These are phyloP conservation scores for Castanea crenata DNA, from an alignment of 306 rosid species.

Conservation along the genomic window DNA sequence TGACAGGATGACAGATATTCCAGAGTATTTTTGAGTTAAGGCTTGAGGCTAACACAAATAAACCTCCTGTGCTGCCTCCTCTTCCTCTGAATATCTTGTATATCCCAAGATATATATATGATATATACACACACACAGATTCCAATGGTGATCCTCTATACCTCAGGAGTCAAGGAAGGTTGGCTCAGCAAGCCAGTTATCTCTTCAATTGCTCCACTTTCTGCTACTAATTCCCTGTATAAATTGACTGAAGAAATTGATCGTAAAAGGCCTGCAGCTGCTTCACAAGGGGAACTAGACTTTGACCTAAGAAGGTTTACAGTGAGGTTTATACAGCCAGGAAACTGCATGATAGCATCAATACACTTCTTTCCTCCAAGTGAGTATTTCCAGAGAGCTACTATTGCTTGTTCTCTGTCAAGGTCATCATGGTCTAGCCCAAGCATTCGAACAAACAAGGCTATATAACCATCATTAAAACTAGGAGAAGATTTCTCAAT, in stretches of 20 bases:
- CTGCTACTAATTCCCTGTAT: conserved; percentile 66
- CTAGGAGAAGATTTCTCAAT: conserved; percentile 34
- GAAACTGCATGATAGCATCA: conserved; percentile 82
- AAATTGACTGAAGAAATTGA: conserved; percentile 60
- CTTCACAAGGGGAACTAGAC: conserved; percentile 70
- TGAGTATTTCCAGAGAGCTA: conserved; percentile 84
- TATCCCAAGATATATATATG: too few species aligned
- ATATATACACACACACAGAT: background rate
- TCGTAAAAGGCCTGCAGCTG: conserved; percentile 88
- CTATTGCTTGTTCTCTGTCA: conserved; percentile 81
- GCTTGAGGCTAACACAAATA: too few species aligned
- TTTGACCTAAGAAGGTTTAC: conserved; percentile 75
- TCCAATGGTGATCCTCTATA: conserved; percentile 28
- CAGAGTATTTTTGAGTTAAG: too few species aligned
- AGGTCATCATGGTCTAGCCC: conserved; percentile 68
- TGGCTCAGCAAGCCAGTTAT: conserved; percentile 59
- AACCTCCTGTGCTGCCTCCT: too few species aligned
- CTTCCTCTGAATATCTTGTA: too few species aligned
- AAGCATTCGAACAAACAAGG: conserved; percentile 81
- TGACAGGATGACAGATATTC: background rate
- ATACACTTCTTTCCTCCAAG: conserved; percentile 79
- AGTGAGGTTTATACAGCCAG: conserved; percentile 73
- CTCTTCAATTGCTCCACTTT: conserved; percentile 91
- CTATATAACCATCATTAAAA: conserved; percentile 61
- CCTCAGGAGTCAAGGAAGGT: conserved; percentile 65